Conservation (phyloP, 768 basidiomycete species). For the Lentinula raphanica region DNA sequence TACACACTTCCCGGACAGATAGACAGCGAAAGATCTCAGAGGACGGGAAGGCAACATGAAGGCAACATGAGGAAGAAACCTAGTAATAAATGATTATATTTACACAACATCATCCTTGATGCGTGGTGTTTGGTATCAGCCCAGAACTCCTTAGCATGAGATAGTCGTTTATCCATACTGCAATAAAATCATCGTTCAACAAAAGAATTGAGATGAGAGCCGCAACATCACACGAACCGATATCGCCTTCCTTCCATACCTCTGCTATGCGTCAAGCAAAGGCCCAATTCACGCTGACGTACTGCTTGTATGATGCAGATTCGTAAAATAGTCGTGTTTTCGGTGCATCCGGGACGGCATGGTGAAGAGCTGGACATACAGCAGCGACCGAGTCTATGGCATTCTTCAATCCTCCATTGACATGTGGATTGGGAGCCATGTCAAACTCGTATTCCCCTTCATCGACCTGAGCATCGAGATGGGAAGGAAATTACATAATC, state of each 20-base stretch:
- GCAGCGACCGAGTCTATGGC: constrained; percentile 44
- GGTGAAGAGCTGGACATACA: constrained; percentile 83
- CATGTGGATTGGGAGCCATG: constrained; percentile 58
- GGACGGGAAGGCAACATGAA: constrained; percentile 94
- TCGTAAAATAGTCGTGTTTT: constrained; percentile 82
- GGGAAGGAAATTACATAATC: too few relatives aligned
- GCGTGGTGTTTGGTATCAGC: constrained; percentile 49
- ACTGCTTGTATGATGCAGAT: constrained; percentile 76
- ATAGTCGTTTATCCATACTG: constrained; percentile 90
- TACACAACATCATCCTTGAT: constrained; percentile 43
- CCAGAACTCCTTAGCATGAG: constrained; percentile 72
- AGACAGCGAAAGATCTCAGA: constrained; percentile 95
- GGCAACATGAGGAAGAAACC: constrained; percentile 96
- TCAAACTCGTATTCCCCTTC: constrained; percentile 34
- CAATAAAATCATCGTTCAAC: not conserved
- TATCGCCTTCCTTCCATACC: constrained; percentile 83
- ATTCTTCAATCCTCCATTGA: constrained; percentile 82
- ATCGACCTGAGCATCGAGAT: not conserved
- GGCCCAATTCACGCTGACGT: constrained; percentile 83
- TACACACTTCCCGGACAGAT: constrained; percentile 66
- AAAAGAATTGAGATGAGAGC: constrained; percentile 4
- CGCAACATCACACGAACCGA: constrained; percentile 55
- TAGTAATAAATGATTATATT: too few relatives aligned
- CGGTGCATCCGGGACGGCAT: constrained; percentile 81
- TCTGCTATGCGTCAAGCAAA: constrained; percentile 83